A percentile compares a stretch with the other conserved stretches of the same genome.
phyloP scores from a whole-genome alignment of 2,329 filamentous ascomycete genomes.

The Microcyclospora pomicola region DNA sequence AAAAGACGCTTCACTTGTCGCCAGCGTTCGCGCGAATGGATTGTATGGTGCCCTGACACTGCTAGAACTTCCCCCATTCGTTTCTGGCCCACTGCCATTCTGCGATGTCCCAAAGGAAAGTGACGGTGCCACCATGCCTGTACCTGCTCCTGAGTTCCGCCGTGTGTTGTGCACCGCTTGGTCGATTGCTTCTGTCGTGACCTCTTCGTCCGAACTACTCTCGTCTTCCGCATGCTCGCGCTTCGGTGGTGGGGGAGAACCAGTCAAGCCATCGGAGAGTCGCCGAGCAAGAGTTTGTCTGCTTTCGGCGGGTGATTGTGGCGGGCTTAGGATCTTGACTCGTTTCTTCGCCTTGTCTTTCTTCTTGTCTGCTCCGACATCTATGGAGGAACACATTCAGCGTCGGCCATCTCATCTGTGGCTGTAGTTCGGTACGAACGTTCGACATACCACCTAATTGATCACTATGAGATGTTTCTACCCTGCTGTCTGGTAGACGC shows the following conservation, averaged over 20 bases:
- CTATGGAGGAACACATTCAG: no score
- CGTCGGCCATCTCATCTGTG: no score
- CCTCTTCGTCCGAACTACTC: not conserved
- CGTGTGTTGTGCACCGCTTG: slow-evolving; percentile 11
- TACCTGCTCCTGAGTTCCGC: slow-evolving; percentile 8
- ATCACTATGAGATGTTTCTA: no score
- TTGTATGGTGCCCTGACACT: slow-evolving; percentile 17
- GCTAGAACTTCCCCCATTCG: not conserved
- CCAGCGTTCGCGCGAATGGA: slow-evolving; percentile 21
- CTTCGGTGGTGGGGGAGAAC: slow-evolving; percentile 7
- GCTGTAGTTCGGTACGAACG: no score
- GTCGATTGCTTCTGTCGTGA: slow-evolving; percentile 3
- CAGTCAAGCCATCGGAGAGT: slow-evolving; percentile 4
- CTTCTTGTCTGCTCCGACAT: not conserved
- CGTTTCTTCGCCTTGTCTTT: slow-evolving; percentile 14
- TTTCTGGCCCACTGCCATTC: not conserved
- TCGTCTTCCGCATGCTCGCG: not conserved
- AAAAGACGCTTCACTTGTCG: slow-evolving; percentile 14
- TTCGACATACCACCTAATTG: no score
- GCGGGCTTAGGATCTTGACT: slow-evolving; percentile 17
- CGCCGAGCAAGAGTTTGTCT: slow-evolving; percentile 6
- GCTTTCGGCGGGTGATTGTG: slow-evolving; percentile 14
- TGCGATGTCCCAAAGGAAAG: slow-evolving; percentile 1
- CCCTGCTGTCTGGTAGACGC: no score
- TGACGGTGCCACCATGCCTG: slow-evolving; percentile 3